Percentiles rank a stretch among this genome's conserved stretches.
phyloP scores from a whole-genome alignment of 169 alveolate species.

The Plasmodium vivax region DNA sequence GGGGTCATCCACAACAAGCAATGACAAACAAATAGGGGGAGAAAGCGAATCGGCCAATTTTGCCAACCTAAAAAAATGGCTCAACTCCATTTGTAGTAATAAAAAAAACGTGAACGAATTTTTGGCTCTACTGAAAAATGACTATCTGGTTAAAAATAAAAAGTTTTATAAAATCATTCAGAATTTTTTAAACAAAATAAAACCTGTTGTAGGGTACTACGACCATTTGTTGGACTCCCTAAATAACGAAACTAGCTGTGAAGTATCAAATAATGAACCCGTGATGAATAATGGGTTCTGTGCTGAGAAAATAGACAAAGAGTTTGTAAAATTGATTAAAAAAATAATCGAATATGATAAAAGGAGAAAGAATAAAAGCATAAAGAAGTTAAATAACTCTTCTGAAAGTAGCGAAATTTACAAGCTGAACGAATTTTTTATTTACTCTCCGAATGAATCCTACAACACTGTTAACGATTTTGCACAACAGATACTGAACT shows the following conservation, averaged over 20 bases:
- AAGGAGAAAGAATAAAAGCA: slow-evolving; percentile 27
- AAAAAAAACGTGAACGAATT: slow-evolving; percentile 45
- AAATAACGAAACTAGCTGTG: slow-evolving; percentile 7
- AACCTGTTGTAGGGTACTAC: slow-evolving; percentile 40
- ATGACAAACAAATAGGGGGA: neutral
- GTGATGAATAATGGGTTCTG: neutral
- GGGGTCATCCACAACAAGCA: neutral
- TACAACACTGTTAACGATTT: slow-evolving; percentile 58
- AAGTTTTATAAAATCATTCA: slow-evolving; percentile 23
- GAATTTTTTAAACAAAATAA: slow-evolving; percentile 27
- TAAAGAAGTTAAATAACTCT: slow-evolving; percentile 20
- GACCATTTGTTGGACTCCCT: slow-evolving; percentile 14
- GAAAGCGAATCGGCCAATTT: neutral
- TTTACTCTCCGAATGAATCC: slow-evolving; percentile 46
- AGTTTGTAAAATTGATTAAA: slow-evolving; percentile 40
- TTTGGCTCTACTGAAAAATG: slow-evolving; percentile 28
- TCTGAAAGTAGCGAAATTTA: neutral
- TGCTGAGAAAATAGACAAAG: slow-evolving; percentile 45
- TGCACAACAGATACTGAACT: slow-evolving; percentile 46
- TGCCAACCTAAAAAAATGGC: slow-evolving; percentile 14
- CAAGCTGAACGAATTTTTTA: slow-evolving; percentile 36
- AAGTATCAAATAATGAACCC: neutral
- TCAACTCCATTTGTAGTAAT: slow-evolving; percentile 33
- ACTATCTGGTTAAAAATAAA: slow-evolving; percentile 25
- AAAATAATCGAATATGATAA: slow-evolving; percentile 71